These are phyloP conservation scores for Arxiozyma bovina DNA, from an alignment of 1,139 yeast species.

Conservation along the genomic window DNA sequence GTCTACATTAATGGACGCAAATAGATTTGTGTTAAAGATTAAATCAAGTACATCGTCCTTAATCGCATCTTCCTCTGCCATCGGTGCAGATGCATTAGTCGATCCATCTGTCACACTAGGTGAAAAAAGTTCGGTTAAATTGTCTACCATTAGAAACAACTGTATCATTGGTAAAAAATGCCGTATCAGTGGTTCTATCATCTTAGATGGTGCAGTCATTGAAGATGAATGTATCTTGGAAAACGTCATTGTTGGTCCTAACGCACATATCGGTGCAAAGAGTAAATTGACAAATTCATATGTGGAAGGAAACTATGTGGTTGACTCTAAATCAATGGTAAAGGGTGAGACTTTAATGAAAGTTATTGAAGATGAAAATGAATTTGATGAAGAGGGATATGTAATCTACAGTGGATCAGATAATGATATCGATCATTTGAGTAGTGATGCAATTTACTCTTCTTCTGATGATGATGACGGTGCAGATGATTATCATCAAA, in stretches of 20 bases:
- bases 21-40: slow-evolving; percentile 61
- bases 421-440: slow-evolving; percentile 1
- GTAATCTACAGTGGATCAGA: slow-evolving; percentile 1
- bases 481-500: slow-evolving; percentile 37
- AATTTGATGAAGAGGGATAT: slow-evolving; percentile 28
- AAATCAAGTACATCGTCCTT: slow-evolving; percentile 35
- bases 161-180: slow-evolving; percentile 80
- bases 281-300: slow-evolving; percentile 66
- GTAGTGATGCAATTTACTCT: slow-evolving; percentile 14
- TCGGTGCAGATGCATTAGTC: slow-evolving; percentile 79
- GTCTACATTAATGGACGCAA: slow-evolving; percentile 85
- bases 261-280: slow-evolving; percentile 52
- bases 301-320: slow-evolving; percentile 70
- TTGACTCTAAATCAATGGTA: slow-evolving; percentile 50
- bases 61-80: slow-evolving; percentile 57
- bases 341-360: slow-evolving; percentile 80
- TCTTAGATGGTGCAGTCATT: slow-evolving; percentile 60
- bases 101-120: slow-evolving; percentile 54
- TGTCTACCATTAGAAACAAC: slow-evolving; percentile 68
- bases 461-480: slow-evolving; percentile 33
- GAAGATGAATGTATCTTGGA: slow-evolving; percentile 76
- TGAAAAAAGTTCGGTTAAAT: slow-evolving; percentile 77
- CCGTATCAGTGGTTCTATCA: slow-evolving; percentile 76
- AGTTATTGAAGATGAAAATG: slow-evolving; percentile 35
- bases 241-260: slow-evolving; percentile 76